Evolutionary conservation across 208 protist species (phyloP).

Genomic region (Leishmania tropica): DNA sequence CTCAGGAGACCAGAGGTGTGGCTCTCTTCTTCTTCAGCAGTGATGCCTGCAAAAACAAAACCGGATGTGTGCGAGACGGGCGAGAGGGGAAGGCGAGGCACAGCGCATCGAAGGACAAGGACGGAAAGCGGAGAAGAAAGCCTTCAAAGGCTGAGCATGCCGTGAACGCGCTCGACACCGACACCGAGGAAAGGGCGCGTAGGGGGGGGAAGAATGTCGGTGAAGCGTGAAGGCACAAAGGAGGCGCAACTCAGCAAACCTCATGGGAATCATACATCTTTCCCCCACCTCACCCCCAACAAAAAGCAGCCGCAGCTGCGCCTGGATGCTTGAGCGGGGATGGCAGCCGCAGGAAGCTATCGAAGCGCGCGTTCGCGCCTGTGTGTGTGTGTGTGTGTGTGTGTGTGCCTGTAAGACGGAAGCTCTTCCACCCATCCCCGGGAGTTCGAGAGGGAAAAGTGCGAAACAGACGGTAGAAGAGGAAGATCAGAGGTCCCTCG

Average conservation of each 20-base stretch:
- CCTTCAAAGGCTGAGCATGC: not conserved
- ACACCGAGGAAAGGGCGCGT: not conserved
- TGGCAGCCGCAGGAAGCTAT: not conserved
- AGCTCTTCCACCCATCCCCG: not conserved
- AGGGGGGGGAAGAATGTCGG: not conserved
- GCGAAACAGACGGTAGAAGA: not conserved
- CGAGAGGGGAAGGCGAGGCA: not conserved
- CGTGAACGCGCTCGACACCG: not conserved
- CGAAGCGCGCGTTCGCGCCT: not conserved
- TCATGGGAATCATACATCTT: no score
- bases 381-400: not conserved
- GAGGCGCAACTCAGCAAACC: no score
- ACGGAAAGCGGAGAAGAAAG: not conserved
- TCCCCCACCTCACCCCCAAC: no score
- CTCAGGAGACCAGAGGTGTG: not conserved
- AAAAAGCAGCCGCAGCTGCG: not conserved
- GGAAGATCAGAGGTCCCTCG: not conserved
- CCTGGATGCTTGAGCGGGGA: not conserved
- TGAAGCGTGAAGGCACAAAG: not conserved
- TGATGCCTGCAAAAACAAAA: not conserved
- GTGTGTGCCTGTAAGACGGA: not conserved
- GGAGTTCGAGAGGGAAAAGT: not conserved
- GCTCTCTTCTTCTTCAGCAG: not conserved
- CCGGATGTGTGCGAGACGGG: not conserved
- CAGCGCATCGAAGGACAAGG: not conserved